Base-by-base conservation (phyloP, 257 asterid genomes). In the Gentiana macrophylla region DNA sequence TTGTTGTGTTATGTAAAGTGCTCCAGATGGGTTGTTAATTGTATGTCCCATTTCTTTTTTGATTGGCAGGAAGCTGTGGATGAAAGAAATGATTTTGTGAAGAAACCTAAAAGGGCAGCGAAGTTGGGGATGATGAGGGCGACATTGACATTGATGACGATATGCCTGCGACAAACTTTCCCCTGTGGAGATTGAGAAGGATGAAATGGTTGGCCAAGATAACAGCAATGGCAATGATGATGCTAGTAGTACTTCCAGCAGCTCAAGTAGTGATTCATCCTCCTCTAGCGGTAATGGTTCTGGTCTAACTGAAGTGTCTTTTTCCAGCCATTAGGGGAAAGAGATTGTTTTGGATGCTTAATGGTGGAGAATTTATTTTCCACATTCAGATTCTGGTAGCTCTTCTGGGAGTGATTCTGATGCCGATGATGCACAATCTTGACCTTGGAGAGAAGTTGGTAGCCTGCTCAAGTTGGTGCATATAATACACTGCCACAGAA, bases 321-420 rank as follows among this genome's bases (percentile, higher is more conserved):
- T 55, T 54, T 33, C 32, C 37, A 48, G 2, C 43, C 49, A 52
- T 32, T 41, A 5, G 8, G 9, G 46, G 11, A 32, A 5, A 35
- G 35, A 32, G 60, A 44, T 52, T 66, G 32, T 43, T 58, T 53
- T 66, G 64, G 62, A 44, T 53, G 77, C 77, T 81, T 76, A 74
- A 50, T 45, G 70, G 66, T 61, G 59, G 79, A 64, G 75, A 68
- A 73, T 76, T 63, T 67, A 50, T 71, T 68, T 64, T 72, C 75
- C 97, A 91, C 97, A 82, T 85, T 85, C 98, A 4, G 97, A 84
- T 62, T 92, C 98, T n/a, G 94, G 97, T 72, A 88, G 95, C 74
- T 92, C 98, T 41, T 83, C 96, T 8, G 96, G 95, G 63, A 88
- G 98, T 67, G 97, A 88, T 52, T 88, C 98, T 0, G 95, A 81